These are phyloP conservation scores for Huntiella moniliformis DNA, from an alignment of 2,329 filamentous ascomycete genomes.

Conservation along the genomic window DNA sequence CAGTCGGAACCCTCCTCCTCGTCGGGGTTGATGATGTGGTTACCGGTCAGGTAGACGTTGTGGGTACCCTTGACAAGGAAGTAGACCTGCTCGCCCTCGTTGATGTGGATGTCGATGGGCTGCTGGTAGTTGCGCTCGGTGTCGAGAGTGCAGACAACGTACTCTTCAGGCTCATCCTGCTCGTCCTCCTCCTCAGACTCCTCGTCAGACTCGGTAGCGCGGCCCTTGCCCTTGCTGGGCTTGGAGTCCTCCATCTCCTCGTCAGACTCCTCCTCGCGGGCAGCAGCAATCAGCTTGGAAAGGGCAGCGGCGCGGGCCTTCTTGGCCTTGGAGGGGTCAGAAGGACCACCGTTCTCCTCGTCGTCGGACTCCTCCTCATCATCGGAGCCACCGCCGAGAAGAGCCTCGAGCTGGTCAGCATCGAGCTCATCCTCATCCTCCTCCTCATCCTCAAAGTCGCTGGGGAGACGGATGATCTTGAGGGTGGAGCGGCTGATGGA, in stretches of 20 bases:
- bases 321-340: constrained; percentile 78
- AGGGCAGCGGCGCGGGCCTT: constrained; percentile 52
- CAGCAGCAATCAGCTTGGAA: constrained; percentile 45
- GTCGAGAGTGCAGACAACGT: constrained; percentile 89
- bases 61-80: constrained; percentile 84
- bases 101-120: constrained; percentile 78
- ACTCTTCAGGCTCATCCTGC: constrained; percentile 59
- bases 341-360: constrained; percentile 73
- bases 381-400: constrained; percentile 30
- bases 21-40: constrained; percentile 65
- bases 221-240: constrained; percentile 53
- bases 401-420: constrained; percentile 41
- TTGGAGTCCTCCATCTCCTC: constrained; percentile 60
- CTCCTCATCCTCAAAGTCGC: constrained; percentile 36
- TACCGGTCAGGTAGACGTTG: constrained; percentile 81
- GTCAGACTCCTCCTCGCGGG: constrained; percentile 40
- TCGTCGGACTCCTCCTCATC: constrained; percentile 37
- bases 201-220: constrained; percentile 40
- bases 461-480: constrained; percentile 66
- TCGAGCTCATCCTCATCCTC: constrained; percentile 40
- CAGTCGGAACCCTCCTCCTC: constrained; percentile 41
- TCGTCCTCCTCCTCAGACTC: constrained; percentile 38
- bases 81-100: constrained; percentile 74
- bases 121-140: constrained; percentile 87
- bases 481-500: constrained; percentile 61